These are phyloP conservation scores for Boletus reticuloceps DNA, from an alignment of 768 basidiomycete genomes.

Conservation along the genomic window DNA sequence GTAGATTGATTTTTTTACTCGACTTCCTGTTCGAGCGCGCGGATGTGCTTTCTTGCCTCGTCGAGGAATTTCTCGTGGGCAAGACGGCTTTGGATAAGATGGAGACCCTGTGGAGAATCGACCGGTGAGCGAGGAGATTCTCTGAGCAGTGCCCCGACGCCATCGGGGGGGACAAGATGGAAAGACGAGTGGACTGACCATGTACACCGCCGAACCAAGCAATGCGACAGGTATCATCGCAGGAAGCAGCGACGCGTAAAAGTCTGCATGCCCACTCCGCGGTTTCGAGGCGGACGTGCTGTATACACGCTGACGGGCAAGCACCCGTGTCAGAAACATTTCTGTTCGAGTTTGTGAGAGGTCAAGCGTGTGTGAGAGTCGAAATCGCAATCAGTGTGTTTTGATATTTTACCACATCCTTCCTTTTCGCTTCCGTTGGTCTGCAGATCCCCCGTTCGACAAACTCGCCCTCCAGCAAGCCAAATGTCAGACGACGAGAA, in stretches of 20 bases:
- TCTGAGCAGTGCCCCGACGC: slow-evolving; percentile 6
- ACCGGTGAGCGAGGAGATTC: slow-evolving; percentile 7
- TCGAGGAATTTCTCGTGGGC: slow-evolving; percentile 72
- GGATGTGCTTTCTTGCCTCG: slow-evolving; percentile 53
- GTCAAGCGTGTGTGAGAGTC: background rate
- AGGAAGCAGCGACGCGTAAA: slow-evolving; percentile 70
- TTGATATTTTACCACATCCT: background rate
- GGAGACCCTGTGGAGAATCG: slow-evolving; percentile 50
- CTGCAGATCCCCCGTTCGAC: too few species aligned
- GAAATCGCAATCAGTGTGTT: background rate
- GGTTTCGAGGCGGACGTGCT: slow-evolving; percentile 8
- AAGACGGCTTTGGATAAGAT: slow-evolving; percentile 58
- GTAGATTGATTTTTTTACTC: background rate
- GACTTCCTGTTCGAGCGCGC: slow-evolving; percentile 59
- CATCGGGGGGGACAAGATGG: slow-evolving; percentile 4
- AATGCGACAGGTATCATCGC: slow-evolving; percentile 78
- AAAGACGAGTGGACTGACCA: slow-evolving; percentile 51
- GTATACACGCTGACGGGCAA: slow-evolving; percentile 6
- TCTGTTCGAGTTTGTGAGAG: too few species aligned
- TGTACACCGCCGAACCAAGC: slow-evolving; percentile 75
- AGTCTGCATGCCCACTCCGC: slow-evolving; percentile 53
- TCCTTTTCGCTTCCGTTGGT: background rate
- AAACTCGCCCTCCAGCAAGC: background rate
- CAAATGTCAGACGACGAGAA: slow-evolving; percentile 27
- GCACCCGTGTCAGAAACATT: background rate